phyloP scores from a whole-genome alignment of 2,329 filamentous ascomycete species.

The Zalaria obscura region DNA sequence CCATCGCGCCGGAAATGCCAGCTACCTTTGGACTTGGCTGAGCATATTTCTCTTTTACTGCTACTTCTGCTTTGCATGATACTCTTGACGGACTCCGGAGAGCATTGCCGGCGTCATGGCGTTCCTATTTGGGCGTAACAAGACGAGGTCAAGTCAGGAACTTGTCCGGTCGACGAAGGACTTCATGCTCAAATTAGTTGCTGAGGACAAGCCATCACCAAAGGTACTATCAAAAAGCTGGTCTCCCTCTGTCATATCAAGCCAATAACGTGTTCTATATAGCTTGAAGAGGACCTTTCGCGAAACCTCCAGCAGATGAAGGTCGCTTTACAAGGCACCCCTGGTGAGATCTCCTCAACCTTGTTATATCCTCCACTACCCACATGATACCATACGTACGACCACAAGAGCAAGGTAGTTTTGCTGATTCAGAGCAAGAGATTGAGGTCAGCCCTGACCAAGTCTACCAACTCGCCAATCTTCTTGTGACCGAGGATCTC shows the following conservation, averaged over 20 bases:
- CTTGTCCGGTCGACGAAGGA: constrained; percentile 50
- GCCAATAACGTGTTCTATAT: constrained; percentile 2
- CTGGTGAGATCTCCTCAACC: constrained; percentile 41
- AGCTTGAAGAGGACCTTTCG: constrained; percentile 76
- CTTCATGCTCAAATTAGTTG: constrained; percentile 40
- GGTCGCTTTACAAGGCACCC: constrained; percentile 79
- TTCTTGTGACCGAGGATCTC: constrained; percentile 79
- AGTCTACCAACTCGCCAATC: constrained; percentile 71
- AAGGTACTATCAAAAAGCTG: constrained; percentile 31
- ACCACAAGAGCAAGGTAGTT: neutral
- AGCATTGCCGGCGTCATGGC: constrained; percentile 37
- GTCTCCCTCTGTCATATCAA: constrained; percentile 1
- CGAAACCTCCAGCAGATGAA: constrained; percentile 87
- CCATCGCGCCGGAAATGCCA: no score
- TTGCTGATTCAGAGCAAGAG: constrained; percentile 41
- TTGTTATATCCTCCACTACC: neutral
- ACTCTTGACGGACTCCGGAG: neutral
- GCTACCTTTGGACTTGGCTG: no score
- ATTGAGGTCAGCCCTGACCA: constrained; percentile 75
- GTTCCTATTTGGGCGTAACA: constrained; percentile 52
- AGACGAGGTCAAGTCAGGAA: constrained; percentile 47
- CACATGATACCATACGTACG: neutral
- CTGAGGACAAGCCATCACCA: constrained; percentile 41
- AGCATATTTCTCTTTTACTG: no score
- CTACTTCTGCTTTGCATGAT: neutral